Evolutionary conservation across 768 basidiomycete genomes (phyloP).

Genomic region (Mycena floridula): DNA sequence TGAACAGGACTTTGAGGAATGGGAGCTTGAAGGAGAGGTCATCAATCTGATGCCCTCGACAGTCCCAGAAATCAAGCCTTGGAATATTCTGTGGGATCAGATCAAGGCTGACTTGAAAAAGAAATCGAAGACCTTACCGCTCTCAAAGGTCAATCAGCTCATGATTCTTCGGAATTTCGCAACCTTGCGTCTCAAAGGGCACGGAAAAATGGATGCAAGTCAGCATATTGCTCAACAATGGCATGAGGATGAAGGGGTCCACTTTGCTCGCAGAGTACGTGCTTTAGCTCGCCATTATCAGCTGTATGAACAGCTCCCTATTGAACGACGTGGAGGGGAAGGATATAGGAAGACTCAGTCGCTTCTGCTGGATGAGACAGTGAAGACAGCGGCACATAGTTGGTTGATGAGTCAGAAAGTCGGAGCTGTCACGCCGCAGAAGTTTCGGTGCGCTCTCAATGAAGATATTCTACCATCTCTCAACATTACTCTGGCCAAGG

Average conservation of each 20-base stretch:
- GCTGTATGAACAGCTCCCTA: conserved; percentile 10
- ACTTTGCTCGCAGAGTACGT: conserved; percentile 9
- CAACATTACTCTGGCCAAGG: neutral
- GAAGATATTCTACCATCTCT: conserved; percentile 3
- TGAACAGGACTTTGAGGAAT: neutral
- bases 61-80: conserved; percentile 2
- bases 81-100: conserved; percentile 7
- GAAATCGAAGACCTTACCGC: conserved; percentile 6
- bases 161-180: conserved; percentile 12
- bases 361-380: neutral
- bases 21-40: conserved; percentile 7
- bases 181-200: conserved; percentile 11
- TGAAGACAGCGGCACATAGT: neutral
- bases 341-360: neutral
- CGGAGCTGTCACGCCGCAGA: neutral
- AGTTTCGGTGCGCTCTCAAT: neutral
- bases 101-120: conserved; percentile 11
- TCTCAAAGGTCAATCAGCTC: conserved; percentile 10
- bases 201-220: conserved; percentile 7
- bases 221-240: conserved; percentile 13
- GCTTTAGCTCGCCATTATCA: conserved; percentile 13
- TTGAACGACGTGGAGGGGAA: conserved; percentile 4
- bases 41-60: neutral
- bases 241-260: conserved; percentile 11
- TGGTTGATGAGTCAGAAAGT: neutral